phyloP scores from a whole-genome alignment of 805 yeast species.

The Hanseniaspora hatyaiensis region DNA sequence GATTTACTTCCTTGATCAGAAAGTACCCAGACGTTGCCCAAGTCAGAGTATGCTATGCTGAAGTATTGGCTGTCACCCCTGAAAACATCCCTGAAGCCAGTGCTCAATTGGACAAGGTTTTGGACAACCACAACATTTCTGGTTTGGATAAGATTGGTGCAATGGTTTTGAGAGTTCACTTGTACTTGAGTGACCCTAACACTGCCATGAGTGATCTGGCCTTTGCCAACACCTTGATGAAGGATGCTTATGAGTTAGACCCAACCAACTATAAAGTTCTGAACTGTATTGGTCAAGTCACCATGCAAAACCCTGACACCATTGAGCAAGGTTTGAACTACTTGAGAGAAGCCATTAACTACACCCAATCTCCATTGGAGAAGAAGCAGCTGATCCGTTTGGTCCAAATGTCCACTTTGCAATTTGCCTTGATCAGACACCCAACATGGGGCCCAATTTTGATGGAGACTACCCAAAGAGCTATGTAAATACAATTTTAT shows the following conservation, averaged over 20 bases:
- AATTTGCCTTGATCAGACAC: slow-evolving; percentile 46
- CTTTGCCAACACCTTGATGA: slow-evolving; percentile 54
- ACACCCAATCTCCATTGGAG: slow-evolving; percentile 77
- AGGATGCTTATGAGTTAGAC: slow-evolving; percentile 69
- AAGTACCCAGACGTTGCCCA: slow-evolving; percentile 80
- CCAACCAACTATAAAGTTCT: slow-evolving; percentile 83
- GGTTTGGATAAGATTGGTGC: slow-evolving; percentile 14
- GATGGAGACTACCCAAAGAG: slow-evolving; percentile 15
- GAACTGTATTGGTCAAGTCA: slow-evolving; percentile 82
- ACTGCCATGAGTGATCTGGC: slow-evolving; percentile 35
- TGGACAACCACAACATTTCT: slow-evolving; percentile 10
- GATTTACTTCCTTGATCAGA: slow-evolving; percentile 57
- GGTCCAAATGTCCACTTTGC: slow-evolving; percentile 88
- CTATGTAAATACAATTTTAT: slow-evolving; percentile 6
- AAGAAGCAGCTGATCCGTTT: slow-evolving; percentile 81
- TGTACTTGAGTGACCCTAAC: slow-evolving; percentile 36
- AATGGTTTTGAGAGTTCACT: slow-evolving; percentile 15
- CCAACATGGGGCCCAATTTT: slow-evolving; percentile 14
- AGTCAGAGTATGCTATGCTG: slow-evolving; percentile 92
- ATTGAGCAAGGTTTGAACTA: slow-evolving; percentile 68
- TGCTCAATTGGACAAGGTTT: slow-evolving; percentile 20
- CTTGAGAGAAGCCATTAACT: slow-evolving; percentile 70
- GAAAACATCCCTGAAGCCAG: slow-evolving; percentile 42
- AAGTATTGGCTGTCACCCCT: slow-evolving; percentile 72
- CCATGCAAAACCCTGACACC: slow-evolving; percentile 61